phyloP scores from a whole-genome alignment of 163 green algal genomes.

The Coccomyxa subellipsoidea region DNA sequence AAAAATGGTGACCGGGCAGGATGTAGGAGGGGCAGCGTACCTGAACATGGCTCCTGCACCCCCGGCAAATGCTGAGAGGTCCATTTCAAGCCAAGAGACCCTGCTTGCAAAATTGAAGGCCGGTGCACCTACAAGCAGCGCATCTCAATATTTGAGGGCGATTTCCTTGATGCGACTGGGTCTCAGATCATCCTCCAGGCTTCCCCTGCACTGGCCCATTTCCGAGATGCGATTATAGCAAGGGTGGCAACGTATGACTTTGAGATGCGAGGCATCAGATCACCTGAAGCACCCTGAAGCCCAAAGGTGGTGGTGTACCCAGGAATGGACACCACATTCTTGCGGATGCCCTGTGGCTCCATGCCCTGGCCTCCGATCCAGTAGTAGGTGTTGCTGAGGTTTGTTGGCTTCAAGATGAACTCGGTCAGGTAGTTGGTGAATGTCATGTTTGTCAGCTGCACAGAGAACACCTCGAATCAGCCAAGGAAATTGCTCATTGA shows the following conservation, averaged over 20 bases:
- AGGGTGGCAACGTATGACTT: neutral
- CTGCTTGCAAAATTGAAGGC: neutral
- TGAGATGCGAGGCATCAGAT: neutral
- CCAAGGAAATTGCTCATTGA: neutral
- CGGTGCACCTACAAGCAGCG: neutral
- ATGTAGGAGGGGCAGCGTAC: no score
- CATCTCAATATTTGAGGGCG: no score
- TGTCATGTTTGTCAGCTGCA: neutral
- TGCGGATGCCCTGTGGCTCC: neutral
- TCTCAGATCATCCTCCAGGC: neutral
- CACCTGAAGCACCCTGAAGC: neutral
- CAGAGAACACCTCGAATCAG: neutral
- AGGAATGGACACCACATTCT: constrained; percentile 3
- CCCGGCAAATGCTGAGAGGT: neutral
- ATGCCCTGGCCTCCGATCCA: neutral
- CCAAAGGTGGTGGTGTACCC: neutral
- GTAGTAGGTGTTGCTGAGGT: constrained; percentile 5
- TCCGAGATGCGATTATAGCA: neutral
- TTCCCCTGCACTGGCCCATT: neutral
- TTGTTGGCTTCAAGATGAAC: neutral
- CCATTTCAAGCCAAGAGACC: neutral
- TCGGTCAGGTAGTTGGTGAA: neutral
- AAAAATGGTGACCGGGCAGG: neutral
- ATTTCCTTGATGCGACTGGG: neutral
- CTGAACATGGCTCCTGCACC: constrained; percentile 6